Conservation (phyloP, 2,329 filamentous ascomycete genomes). For the Talaromyces rugulosus region DNA sequence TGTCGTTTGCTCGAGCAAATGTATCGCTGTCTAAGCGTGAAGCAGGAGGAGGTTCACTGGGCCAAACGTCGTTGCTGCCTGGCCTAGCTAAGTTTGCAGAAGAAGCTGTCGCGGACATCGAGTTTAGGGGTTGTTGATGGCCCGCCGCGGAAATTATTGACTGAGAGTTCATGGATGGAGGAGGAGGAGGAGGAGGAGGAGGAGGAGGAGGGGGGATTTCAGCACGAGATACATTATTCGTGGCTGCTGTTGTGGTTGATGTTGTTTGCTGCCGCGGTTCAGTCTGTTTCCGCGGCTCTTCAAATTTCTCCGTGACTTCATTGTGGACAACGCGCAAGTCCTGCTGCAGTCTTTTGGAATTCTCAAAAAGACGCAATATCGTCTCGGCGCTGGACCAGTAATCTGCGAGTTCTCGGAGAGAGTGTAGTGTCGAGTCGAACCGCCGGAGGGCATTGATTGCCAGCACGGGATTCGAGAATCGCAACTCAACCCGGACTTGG, state of each 20-base stretch:
- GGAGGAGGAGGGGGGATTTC: too few relatives aligned
- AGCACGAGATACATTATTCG: not conserved
- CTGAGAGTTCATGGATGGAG: not conserved
- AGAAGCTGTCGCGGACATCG: not conserved
- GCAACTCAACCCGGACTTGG: constrained; percentile 43
- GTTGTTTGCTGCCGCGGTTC: not conserved
- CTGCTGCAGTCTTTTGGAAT: constrained; percentile 39
- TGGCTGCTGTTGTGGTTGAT: not conserved
- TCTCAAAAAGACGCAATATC: constrained; percentile 41
- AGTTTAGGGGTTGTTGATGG: not conserved
- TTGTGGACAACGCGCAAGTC: constrained; percentile 36
- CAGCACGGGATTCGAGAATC: constrained; percentile 43
- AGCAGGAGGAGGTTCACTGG: not conserved
- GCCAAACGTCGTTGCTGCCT: not conserved
- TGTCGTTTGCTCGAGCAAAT: constrained; percentile 4
- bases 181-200: not conserved
- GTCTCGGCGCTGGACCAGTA: constrained; percentile 43
- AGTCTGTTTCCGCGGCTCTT: not conserved
- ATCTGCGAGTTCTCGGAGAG: constrained; percentile 37
- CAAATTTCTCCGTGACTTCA: constrained; percentile 11
- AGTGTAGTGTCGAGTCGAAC: constrained; percentile 40
- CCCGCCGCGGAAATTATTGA: not conserved
- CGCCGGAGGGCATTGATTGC: constrained; percentile 43
- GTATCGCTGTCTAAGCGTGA: not conserved
- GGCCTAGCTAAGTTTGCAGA: not conserved